Base-by-base conservation (phyloP, 495 filamentous ascomycete species). In the Penicillium crystallinum region DNA sequence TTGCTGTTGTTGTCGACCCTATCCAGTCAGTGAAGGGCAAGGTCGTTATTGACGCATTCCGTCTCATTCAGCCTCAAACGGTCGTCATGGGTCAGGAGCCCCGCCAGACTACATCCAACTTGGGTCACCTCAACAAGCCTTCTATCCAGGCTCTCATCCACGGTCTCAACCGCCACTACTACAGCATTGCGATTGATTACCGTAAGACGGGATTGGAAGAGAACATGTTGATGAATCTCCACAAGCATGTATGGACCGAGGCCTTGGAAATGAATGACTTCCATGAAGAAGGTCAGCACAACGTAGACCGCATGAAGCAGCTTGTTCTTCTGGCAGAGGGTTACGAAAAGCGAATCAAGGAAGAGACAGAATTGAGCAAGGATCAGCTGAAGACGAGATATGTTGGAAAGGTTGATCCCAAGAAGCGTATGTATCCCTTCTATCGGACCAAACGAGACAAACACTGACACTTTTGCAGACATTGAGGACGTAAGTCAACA, bases 1-100 rank as follows among this genome's bases (percentile, higher is more conserved):
- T 98, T 53, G 93, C 93, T 52, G 93, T 98, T 46, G 93, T 98
- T 61, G 89, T 98, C 54, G 93, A 98, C 59, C 93, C 93, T 35
- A 98, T 98, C 61, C 93, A 98, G 74, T 97, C 92, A 47, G 93
- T 98, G 60, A 98, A 98, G 73, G 93, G 93, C 68, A 98, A 98
- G 67, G 93, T 98, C 62, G 93, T 98, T 55, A 98, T 98, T 58
- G 93, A 98, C 68, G 93, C 93, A 29, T 98, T 98, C 84, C 92
- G 93, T 44, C 84, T 97, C 46, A 98, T 98, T 75, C 96, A 96
- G 76, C 95, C 95, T 34, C 93, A 98, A 71, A 89, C 90, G n/a
- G 80, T 97, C 53, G 96, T 98, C 80, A 87, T 97, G 69, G 95
- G 95, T 19, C 92, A 97, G 64, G 93, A 98, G 67, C 93, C 93